Evolutionary conservation across 2,329 filamentous ascomycete species (phyloP).

Genomic region (Aspergillus glaucus): DNA sequence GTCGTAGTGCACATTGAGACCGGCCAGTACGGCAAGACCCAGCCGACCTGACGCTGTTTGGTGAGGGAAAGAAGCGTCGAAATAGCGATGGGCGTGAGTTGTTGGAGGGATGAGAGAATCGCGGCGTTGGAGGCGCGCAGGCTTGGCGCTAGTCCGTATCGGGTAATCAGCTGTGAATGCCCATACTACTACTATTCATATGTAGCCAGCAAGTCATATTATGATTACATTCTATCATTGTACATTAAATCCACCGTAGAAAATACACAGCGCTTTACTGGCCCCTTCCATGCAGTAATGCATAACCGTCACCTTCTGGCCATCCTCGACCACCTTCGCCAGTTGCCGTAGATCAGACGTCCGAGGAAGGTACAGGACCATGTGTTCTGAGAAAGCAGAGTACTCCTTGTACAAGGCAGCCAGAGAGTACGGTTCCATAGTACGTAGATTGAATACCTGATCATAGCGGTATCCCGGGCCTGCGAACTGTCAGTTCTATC

Average conservation of each 20-base stretch:
- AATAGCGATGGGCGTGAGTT: constrained; percentile 1
- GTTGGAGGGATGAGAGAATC: constrained; percentile 2
- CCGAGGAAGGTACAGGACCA: constrained; percentile 77
- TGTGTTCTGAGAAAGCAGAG: constrained; percentile 42
- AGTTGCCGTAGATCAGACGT: constrained; percentile 78
- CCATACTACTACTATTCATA: neutral
- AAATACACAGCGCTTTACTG: constrained; percentile 67
- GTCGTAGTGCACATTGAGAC: constrained; percentile 7
- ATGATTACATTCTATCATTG: neutral
- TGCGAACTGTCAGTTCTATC: constrained; percentile 20
- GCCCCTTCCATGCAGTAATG: constrained; percentile 90
- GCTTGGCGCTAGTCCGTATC: constrained; percentile 17
- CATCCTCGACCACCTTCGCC: constrained; percentile 47
- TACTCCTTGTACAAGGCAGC: constrained; percentile 58
- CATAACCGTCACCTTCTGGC: constrained; percentile 61
- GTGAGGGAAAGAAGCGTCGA: neutral
- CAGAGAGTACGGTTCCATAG: constrained; percentile 83
- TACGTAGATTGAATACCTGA: constrained; percentile 72
- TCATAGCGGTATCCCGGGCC: constrained; percentile 58
- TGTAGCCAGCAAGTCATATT: neutral
- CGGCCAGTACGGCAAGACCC: constrained; percentile 2
- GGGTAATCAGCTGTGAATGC: constrained; percentile 18
- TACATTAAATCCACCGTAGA: constrained; percentile 49
- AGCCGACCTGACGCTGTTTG: neutral
- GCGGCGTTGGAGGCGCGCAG: constrained; percentile 1